Conservation (phyloP, 1,284 basidiomycete species). For the Earliella scabrosa region DNA sequence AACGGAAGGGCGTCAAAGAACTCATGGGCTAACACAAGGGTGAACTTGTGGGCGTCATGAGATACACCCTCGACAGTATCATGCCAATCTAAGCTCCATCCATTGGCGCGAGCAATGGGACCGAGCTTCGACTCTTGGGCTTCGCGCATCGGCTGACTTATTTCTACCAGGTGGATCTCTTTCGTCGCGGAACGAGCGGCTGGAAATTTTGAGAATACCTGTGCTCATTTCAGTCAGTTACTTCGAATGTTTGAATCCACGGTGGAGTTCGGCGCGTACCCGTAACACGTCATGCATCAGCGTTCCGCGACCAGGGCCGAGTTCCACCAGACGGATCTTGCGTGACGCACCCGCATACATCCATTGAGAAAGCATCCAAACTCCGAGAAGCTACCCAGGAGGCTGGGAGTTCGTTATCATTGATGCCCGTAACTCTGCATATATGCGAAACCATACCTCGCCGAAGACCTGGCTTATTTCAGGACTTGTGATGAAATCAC, state of each 20-base stretch:
- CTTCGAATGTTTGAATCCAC: no score
- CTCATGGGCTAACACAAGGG: conserved; percentile 93
- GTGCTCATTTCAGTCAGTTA: no score
- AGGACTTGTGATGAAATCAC: conserved; percentile 97
- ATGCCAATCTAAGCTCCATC: conserved; percentile 70
- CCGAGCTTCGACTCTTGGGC: conserved; percentile 67
- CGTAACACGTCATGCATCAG: conserved; percentile 91
- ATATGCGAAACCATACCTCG: conserved; percentile 82
- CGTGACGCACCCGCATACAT: conserved; percentile 55
- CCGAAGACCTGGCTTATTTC: conserved; percentile 98
- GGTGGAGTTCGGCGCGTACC: conserved; percentile 58
- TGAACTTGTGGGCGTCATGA: conserved; percentile 63
- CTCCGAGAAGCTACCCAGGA: conserved; percentile 69
- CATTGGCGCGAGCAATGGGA: conserved; percentile 31
- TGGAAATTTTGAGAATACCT: conserved; percentile 62
- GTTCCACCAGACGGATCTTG: conserved; percentile 80
- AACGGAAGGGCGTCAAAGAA: conserved; percentile 98
- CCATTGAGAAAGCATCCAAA: conserved; percentile 90
- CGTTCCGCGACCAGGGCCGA: conserved; percentile 95
- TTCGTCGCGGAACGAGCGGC: conserved; percentile 45
- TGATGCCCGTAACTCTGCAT: conserved; percentile 4
- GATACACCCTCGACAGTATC: conserved; percentile 74
- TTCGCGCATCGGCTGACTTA: conserved; percentile 67
- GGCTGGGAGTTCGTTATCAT: conserved; percentile 43
- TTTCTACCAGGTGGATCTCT: conserved; percentile 82